Conservation (phyloP, 1,284 basidiomycete species). For the Ceratobasidium sp. region DNA sequence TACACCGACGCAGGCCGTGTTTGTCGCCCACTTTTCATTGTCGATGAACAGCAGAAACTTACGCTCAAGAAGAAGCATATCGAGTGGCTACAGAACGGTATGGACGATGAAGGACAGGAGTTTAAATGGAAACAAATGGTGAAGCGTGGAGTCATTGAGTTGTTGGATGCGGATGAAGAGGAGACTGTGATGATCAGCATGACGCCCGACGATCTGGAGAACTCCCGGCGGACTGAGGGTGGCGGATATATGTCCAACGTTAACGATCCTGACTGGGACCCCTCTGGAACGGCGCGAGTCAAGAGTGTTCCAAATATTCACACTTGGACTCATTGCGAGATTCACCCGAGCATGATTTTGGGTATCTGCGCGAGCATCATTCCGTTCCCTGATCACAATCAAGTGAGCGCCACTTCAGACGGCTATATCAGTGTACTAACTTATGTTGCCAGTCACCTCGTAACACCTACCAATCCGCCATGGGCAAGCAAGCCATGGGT, state of each 20-base stretch:
- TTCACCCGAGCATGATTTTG: slow-evolving; percentile 99
- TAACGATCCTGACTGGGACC: slow-evolving; percentile 79
- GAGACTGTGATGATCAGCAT: slow-evolving; percentile 99
- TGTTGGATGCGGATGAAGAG: slow-evolving; percentile 98
- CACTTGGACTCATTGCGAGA: slow-evolving; percentile 99
- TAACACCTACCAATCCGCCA: slow-evolving; percentile 99
- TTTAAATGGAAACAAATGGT: slow-evolving; percentile 90
- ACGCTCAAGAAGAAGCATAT: slow-evolving; percentile 85
- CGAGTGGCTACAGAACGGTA: slow-evolving; percentile 71
- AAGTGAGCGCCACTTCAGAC: slow-evolving; percentile 63
- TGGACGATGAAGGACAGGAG: slow-evolving; percentile 56
- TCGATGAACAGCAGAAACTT: slow-evolving; percentile 87
- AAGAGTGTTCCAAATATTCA: slow-evolving; percentile 84
- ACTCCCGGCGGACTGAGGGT: slow-evolving; percentile 75
- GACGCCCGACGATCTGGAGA: slow-evolving; percentile 95
- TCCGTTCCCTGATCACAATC: slow-evolving; percentile 99
- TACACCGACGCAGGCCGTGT: slow-evolving; percentile 98
- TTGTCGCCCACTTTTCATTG: slow-evolving; percentile 96
- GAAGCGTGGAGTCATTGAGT: slow-evolving; percentile 89
- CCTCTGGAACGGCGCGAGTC: slow-evolving; percentile 78
- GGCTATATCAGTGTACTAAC: slow-evolving; percentile 18
- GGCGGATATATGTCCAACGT: slow-evolving; percentile 50
- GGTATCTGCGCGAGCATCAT: slow-evolving; percentile 99
- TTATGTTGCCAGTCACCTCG: slow-evolving; percentile 80
- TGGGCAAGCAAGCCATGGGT: slow-evolving; percentile 99